These are phyloP conservation scores for Wilcoxina mikolae DNA, from an alignment of 495 filamentous ascomycete species.

Conservation along the genomic window DNA sequence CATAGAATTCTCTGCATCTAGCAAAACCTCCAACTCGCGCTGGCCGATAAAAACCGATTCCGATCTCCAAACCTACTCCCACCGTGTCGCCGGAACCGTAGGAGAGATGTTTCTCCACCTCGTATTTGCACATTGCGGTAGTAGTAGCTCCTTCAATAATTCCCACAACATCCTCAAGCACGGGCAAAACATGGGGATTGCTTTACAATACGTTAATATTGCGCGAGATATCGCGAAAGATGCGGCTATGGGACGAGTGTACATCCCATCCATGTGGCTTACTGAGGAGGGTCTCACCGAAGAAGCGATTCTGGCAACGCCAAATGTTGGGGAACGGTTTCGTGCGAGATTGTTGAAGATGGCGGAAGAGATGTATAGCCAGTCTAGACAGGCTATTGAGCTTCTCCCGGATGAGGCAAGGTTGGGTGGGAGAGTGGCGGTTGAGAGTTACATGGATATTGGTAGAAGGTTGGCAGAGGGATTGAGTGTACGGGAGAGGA, in stretches of 20 bases:
- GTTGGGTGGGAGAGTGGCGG: conserved; percentile 47
- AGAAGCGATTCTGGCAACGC: conserved; percentile 37
- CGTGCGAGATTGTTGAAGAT: conserved; percentile 39
- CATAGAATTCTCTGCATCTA: conserved; percentile 33
- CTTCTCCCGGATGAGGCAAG: conserved; percentile 41
- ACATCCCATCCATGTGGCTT: conserved; percentile 48
- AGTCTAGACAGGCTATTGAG: conserved; percentile 38
- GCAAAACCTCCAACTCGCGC: not conserved
- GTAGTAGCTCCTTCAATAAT: conserved; percentile 18
- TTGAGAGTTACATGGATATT: conserved; percentile 64
- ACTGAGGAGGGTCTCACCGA: conserved; percentile 39
- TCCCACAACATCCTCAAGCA: conserved; percentile 31
- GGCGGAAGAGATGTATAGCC: conserved; percentile 41
- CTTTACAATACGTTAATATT: conserved; percentile 57
- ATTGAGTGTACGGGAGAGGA: conserved; percentile 27
- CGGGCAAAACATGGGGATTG: conserved; percentile 48
- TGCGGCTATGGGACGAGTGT: conserved; percentile 45
- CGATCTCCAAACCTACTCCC: conserved; percentile 44
- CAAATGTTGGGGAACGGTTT: conserved; percentile 35
- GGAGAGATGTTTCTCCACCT: conserved; percentile 49
- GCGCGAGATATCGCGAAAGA: conserved; percentile 52
- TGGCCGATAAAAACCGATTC: conserved; percentile 43
- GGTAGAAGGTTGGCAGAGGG: conserved; percentile 40
- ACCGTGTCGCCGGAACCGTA: conserved; percentile 51
- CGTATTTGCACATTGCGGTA: conserved; percentile 38